Evolutionary conservation across 768 basidiomycete species (phyloP).

Genomic region (Porpolomopsis calyptriformis): DNA sequence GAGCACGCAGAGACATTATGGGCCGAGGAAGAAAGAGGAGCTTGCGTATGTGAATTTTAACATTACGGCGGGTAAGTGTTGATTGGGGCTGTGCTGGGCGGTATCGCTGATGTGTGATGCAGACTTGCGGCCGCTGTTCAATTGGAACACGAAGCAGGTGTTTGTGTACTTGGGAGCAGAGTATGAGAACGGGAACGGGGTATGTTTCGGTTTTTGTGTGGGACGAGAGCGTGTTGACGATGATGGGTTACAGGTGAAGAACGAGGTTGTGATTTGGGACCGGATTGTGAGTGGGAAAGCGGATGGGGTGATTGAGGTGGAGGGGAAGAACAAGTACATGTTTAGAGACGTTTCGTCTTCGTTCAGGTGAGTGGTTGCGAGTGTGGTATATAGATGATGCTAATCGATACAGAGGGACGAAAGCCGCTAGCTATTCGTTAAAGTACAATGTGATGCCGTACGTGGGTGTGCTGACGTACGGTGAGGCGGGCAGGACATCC

Average conservation of each 20-base stretch:
- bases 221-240: neutral
- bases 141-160: slow-evolving; percentile 96
- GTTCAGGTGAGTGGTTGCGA: slow-evolving; percentile 52
- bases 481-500: slow-evolving; percentile 47
- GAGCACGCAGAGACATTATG: slow-evolving; percentile 40
- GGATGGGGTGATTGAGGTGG: slow-evolving; percentile 57
- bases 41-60: slow-evolving; percentile 76
- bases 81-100: neutral
- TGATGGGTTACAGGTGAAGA: slow-evolving; percentile 37
- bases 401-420: slow-evolving; percentile 38
- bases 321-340: slow-evolving; percentile 72
- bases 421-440: slow-evolving; percentile 58
- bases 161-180: slow-evolving; percentile 83
- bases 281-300: slow-evolving; percentile 75
- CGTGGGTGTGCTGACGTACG: slow-evolving; percentile 70
- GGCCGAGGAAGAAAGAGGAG: slow-evolving; percentile 57
- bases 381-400: slow-evolving; percentile 12
- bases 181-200: slow-evolving; percentile 63
- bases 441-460: slow-evolving; percentile 90
- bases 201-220: slow-evolving; percentile 26
- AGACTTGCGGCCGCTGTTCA: slow-evolving; percentile 78
- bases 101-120: neutral
- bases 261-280: slow-evolving; percentile 86
- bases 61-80: slow-evolving; percentile 56
- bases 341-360: slow-evolving; percentile 64